phyloP scores from a whole-genome alignment of 169 alveolate species.

The Plasmodium reichenowi region DNA sequence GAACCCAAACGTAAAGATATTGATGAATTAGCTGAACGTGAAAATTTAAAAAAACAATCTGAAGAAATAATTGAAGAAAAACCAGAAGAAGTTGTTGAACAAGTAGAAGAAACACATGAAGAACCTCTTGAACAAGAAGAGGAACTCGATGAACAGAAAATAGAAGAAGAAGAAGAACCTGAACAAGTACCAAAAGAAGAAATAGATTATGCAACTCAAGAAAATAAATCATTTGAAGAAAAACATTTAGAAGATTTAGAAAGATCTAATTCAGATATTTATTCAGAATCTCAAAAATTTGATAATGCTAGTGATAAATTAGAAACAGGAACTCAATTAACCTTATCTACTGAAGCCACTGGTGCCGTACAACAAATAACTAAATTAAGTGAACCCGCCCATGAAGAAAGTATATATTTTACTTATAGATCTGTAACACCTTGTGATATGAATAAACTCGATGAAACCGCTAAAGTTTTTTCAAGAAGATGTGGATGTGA shows the following conservation, averaged over 20 bases:
- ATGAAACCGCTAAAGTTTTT: conserved; percentile 82
- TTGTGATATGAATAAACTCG: conserved; percentile 83
- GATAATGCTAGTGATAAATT: conserved; percentile 69
- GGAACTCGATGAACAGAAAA: conserved; percentile 4
- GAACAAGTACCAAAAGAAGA: conserved; percentile 73
- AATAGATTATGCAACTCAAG: conserved; percentile 72
- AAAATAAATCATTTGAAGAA: conserved; percentile 67
- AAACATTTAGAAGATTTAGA: conserved; percentile 55
- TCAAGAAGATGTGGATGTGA: conserved; percentile 86
- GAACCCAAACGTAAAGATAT: conserved; percentile 83
- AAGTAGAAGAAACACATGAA: conserved; percentile 42
- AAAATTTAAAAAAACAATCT: conserved; percentile 37
- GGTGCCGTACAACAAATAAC: conserved; percentile 78
- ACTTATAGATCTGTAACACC: conserved; percentile 79
- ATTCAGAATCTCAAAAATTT: conserved; percentile 63
- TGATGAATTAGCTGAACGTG: conserved; percentile 77
- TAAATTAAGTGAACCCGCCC: conserved; percentile 75
- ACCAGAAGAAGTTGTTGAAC: conserved; percentile 58
- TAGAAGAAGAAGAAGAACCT: conserved; percentile 34
- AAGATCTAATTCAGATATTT: conserved; percentile 64
- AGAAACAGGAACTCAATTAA: conserved; percentile 70
- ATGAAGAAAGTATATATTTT: conserved; percentile 59
- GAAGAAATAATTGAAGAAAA: conserved; percentile 36
- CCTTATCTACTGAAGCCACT: conserved; percentile 77
- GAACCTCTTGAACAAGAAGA: conserved; percentile 66